Base-by-base conservation (phyloP, 2,329 filamentous ascomycete species). In the Exophiala bonariae region DNA sequence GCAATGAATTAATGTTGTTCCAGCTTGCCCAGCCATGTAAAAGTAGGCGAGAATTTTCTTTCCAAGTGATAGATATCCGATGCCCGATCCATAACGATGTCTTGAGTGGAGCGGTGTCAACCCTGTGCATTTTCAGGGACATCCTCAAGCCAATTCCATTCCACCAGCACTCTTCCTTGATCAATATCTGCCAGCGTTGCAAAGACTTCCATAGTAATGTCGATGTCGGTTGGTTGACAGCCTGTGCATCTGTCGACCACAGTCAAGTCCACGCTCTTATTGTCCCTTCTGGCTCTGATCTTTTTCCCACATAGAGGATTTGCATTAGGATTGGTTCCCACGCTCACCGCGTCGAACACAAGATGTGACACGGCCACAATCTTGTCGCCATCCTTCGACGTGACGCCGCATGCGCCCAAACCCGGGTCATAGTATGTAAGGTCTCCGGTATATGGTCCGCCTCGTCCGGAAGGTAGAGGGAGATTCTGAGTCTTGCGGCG, bases 391-490 rank as follows among this genome's bases (percentile, higher is more conserved):
- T 74, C 70, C 1, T 62, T 66, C 43, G 78, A 81, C 1, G 67
- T 73, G 23, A 77, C 66, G 4, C 87, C 87, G 62, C 88, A 92
- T 0, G 86, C 82, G 10, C 87, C 87, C 3, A 88, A 73, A 0
- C 66, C 79, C 0, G 85, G 79, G 14, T 72, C 69, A 64, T 86
- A 91, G 69, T 83, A 91, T 1, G 85, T 89, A 41, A 87, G 64
- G 40, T 87, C 83, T 42, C 84, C 85, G 3, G 69, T 75, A 58
- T 79, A 81, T 1, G 75, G 73, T 1, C 74, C 70, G 9, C 72
- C 70, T 45, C 77, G 57, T 32, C 60, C 73, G 18, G 67, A 69
- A 2, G 78, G 78, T 6, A 81, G 68, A 3, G 78, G 77, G 5
- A 81, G 66, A 52, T 77, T 75, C 30, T 56, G 46, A 14, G 41